Evolutionary conservation across 192 early-diverging fungal genomes (phyloP), one percentile per base, ranked within the genome.

Genomic region (Chytriomyces sp.): DNA sequence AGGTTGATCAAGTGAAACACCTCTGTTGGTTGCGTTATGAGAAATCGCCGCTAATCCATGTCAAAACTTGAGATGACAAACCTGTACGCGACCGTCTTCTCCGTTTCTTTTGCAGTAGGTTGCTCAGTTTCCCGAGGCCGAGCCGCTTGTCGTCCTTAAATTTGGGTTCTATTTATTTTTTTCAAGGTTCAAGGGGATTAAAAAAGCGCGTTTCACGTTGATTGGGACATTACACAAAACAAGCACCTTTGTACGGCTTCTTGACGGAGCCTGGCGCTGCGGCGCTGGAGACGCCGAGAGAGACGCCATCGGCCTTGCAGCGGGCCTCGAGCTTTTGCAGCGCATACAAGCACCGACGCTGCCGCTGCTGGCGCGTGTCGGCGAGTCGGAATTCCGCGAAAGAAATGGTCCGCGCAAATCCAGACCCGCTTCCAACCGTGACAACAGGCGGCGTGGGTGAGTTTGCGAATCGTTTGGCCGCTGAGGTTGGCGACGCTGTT

Each of bases 1-100:
- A 88, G 47, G 35, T 61, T 59, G 8, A 88, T 69, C 10, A 79
- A 66, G 50, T 87, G 85, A 47, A 88, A 85, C 10, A 77, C 72
- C n/a, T 74, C 86, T 86, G 47, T 49, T 35, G 1, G 0, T 9
- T 79, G 23, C n/a, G 5, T 48, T 5, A 23, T 11, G 5, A 35
- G 43, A 77, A 45, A 50, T 62, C 45, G n/a, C 48, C 16, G 64
- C 50, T 50, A 69, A 77, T 43, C 50, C 23, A 20, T 47, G 48
- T 59, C 18, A 57, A 5, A 73, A 10, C 5, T 35, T 18, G 61
- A 71, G 26, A 20, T 7, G 11, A 47, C 76, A 24, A 64, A 85
- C 83, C 84, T 28, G 53, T 63, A 8, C 79, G 66, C n/a, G 85
- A 77, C 5, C 73, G 47, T 72, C 82, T 82, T 57, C 77, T 77